Evolutionary conservation across 73 alveolate species (phyloP).

Genomic region (Paramecium octaurelia): DNA sequence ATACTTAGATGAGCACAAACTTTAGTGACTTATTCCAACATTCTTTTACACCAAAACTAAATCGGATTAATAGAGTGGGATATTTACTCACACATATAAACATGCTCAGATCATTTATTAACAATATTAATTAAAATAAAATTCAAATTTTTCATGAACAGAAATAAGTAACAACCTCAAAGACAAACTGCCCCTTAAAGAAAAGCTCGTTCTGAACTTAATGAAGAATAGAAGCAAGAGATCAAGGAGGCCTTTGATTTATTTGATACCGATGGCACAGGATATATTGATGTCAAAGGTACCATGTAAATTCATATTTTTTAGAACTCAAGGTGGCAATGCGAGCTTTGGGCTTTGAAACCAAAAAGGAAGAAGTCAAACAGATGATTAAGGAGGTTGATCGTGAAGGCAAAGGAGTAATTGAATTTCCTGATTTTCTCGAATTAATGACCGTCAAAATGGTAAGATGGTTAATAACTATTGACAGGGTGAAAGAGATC

Average conservation of each 20-base stretch:
- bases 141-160: not conserved
- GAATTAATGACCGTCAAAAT: constrained; percentile 81
- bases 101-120: not conserved
- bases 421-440: constrained; percentile 86
- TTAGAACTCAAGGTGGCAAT: constrained; percentile 96
- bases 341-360: constrained; percentile 99
- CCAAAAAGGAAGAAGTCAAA: constrained; percentile 96
- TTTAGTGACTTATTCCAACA: too few relatives aligned
- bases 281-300: constrained; percentile 92
- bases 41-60: too few relatives aligned
- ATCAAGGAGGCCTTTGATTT: constrained; percentile 85
- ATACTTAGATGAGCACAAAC: too few relatives aligned
- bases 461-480: constrained; percentile 32
- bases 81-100: not conserved
- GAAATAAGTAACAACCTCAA: constrained; percentile 22
- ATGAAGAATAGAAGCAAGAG: constrained; percentile 81
- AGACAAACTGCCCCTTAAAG: constrained; percentile 49
- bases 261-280: constrained; percentile 89
- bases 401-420: constrained; percentile 84
- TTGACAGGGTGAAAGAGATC: constrained; percentile 80
- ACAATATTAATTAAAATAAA: constrained; percentile 6
- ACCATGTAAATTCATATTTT: constrained; percentile 8
- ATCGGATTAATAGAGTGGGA: not conserved
- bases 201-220: constrained; percentile 74
- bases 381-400: constrained; percentile 87